Evolutionary conservation across 768 basidiomycete species (phyloP).

Genomic region (Hypsizygus marmoreus): DNA sequence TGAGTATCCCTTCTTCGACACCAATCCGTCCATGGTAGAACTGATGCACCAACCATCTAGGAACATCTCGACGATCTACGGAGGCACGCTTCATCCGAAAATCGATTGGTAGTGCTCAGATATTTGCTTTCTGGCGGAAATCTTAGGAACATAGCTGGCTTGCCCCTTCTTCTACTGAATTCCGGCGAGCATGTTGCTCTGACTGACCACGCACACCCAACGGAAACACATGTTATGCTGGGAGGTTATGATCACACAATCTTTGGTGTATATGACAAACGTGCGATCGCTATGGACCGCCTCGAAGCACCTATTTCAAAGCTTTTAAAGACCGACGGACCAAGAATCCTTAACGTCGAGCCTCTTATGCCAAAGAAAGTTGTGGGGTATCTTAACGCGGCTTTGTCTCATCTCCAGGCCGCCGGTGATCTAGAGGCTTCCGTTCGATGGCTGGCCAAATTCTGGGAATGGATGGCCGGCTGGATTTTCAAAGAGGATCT

Average conservation of each 20-base stretch:
- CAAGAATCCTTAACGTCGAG: slow-evolving; percentile 32
- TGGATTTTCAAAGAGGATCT: slow-evolving; percentile 24
- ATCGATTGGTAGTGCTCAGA: slow-evolving; percentile 18
- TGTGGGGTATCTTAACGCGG: slow-evolving; percentile 30
- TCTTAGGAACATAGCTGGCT: slow-evolving; percentile 32
- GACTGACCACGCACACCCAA: neutral
- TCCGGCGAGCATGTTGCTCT: slow-evolving; percentile 24
- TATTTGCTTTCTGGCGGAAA: slow-evolving; percentile 38
- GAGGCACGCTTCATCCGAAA: slow-evolving; percentile 1
- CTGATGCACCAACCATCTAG: slow-evolving; percentile 17
- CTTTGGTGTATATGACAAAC: slow-evolving; percentile 31
- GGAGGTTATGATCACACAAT: slow-evolving; percentile 27
- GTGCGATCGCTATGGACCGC: slow-evolving; percentile 29
- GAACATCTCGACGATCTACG: slow-evolving; percentile 11
- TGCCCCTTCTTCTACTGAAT: slow-evolving; percentile 38
- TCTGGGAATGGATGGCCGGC: slow-evolving; percentile 44
- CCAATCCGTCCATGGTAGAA: neutral
- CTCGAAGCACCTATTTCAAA: slow-evolving; percentile 26
- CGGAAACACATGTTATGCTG: slow-evolving; percentile 26
- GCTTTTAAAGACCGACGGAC: slow-evolving; percentile 23
- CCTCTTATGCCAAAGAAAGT: slow-evolving; percentile 26
- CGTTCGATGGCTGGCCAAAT: slow-evolving; percentile 37
- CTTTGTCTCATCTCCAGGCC: slow-evolving; percentile 24
- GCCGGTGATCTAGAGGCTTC: slow-evolving; percentile 14
- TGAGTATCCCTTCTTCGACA: slow-evolving; percentile 18